phyloP scores from a whole-genome alignment of 345 rosid genomes.

The Euphorbia pulcherrima region DNA sequence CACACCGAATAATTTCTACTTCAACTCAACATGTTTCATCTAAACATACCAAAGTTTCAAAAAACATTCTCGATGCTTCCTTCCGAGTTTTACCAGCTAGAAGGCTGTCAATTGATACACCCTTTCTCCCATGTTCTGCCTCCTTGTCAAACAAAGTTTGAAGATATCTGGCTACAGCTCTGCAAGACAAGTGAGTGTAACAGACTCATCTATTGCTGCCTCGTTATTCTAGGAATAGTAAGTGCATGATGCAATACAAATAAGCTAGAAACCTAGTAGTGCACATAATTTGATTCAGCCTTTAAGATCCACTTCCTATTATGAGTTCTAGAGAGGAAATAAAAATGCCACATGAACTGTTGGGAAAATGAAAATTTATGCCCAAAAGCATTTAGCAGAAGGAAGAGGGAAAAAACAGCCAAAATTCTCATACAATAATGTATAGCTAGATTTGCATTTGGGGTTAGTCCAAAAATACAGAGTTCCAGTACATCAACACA shows the following conservation, averaged over 20 bases:
- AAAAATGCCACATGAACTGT: no score
- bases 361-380: neutral
- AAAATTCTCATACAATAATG: no score
- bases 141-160: slow-evolving; percentile 69
- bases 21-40: neutral
- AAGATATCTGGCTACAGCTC: slow-evolving; percentile 93
- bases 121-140: slow-evolving; percentile 52
- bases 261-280: neutral
- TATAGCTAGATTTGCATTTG: neutral
- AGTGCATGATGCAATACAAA: neutral
- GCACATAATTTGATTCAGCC: neutral
- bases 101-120: slow-evolving; percentile 58
- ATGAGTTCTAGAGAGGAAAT: no score
- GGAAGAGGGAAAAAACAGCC: neutral
- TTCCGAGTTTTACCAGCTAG: slow-evolving; percentile 89
- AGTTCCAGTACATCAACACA: neutral
- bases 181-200: slow-evolving; percentile 16
- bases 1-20: neutral
- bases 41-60: slow-evolving; percentile 83
- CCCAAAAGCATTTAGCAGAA: neutral
- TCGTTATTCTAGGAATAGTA: neutral
- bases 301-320: no score
- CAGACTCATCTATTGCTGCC: neutral
- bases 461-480: neutral
- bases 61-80: slow-evolving; percentile 98